These are phyloP conservation scores for Suillus spraguei DNA, from an alignment of 768 basidiomycete species.

Conservation along the genomic window DNA sequence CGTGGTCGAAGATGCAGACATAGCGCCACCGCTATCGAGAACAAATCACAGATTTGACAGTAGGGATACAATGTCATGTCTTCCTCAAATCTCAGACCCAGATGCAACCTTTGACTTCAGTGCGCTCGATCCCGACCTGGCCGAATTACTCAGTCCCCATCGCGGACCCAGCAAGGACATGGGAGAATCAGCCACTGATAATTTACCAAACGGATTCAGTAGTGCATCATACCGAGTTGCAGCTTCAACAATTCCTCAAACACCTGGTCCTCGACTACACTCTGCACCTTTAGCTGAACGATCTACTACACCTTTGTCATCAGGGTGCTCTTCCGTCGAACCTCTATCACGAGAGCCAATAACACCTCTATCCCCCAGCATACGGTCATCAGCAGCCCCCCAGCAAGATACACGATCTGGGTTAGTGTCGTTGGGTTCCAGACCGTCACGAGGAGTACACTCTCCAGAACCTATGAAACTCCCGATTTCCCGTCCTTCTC, in stretches of 20 bases:
- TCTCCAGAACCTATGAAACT: not conserved
- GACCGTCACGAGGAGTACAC: not conserved
- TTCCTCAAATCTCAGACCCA: slow-evolving; percentile 20
- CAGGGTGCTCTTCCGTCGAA: not conserved
- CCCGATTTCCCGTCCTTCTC: not conserved
- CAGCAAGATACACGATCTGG: slow-evolving; percentile 25
- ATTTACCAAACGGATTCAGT: not conserved
- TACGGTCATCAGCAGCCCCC: not conserved
- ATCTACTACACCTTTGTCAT: not conserved
- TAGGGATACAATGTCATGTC: not conserved
- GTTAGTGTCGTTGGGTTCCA: not conserved
- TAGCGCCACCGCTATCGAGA: slow-evolving; percentile 17
- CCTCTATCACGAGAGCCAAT: not conserved
- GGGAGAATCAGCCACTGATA: not conserved
- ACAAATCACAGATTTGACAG: not conserved
- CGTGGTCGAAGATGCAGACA: slow-evolving; percentile 43
- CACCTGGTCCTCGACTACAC: not conserved
- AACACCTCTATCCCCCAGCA: not conserved
- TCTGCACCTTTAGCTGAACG: not conserved
- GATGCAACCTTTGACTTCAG: slow-evolving; percentile 57
- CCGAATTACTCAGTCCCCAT: slow-evolving; percentile 63
- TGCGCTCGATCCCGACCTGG: slow-evolving; percentile 64
- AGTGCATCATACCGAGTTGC: not conserved
- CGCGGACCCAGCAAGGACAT: slow-evolving; percentile 20
- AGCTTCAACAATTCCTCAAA: not conserved